Conservation (phyloP, 768 basidiomycete species). For the Collybia nuda region DNA sequence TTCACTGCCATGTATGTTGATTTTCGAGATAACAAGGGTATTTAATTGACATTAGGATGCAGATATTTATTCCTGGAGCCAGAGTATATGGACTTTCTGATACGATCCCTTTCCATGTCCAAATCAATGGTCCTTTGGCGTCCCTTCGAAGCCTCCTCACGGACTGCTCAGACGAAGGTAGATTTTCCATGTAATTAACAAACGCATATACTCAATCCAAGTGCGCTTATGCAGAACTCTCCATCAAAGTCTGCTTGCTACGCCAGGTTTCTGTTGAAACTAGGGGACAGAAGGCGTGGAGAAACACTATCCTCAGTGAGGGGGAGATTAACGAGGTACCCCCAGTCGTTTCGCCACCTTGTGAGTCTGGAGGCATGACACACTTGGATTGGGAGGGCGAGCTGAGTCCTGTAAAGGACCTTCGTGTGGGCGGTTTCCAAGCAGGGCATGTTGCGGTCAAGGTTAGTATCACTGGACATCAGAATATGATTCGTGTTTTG, state of each 20-base stretch:
- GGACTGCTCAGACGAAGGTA: constrained; percentile 5
- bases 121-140: constrained; percentile 46
- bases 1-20: constrained; percentile 50
- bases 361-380: constrained; percentile 15
- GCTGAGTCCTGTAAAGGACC: constrained; percentile 34
- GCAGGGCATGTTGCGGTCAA: constrained; percentile 42
- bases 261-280: constrained; percentile 46
- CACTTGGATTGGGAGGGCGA: constrained; percentile 66
- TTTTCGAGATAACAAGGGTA: background rate
- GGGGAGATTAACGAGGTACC: constrained; percentile 48
- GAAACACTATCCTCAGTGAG: constrained; percentile 44
- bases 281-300: constrained; percentile 32
- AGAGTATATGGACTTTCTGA: constrained; percentile 55
- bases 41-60: constrained; percentile 1
- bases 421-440: constrained; percentile 45
- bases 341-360: constrained; percentile 26
- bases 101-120: constrained; percentile 64
- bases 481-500: background rate
- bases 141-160: constrained; percentile 48
- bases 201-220: constrained; percentile 5
- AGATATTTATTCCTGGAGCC: constrained; percentile 63
- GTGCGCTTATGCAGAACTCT: constrained; percentile 1
- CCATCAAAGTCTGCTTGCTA: constrained; percentile 50
- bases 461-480: constrained; percentile 22
- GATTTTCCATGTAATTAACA: background rate